A percentile compares a stretch with the other conserved stretches of the same genome.
Evolutionary conservation across 176 grass and related monocot genomes (phyloP).

Genomic region (Carex littledalei): DNA sequence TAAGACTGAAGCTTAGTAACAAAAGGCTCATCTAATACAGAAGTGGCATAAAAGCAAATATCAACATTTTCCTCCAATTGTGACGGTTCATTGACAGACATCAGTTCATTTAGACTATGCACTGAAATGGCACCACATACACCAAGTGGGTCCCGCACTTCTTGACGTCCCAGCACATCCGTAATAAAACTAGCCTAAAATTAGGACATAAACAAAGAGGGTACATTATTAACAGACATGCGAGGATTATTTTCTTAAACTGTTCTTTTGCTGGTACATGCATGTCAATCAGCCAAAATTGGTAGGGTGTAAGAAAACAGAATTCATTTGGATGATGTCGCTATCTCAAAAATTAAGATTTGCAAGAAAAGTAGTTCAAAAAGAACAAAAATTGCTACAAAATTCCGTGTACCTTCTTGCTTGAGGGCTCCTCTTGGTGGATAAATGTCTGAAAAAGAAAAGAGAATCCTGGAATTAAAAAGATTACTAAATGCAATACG

Average conservation of each 20-base stretch:
- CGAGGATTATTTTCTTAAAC: background rate
- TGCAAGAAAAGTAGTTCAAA: background rate
- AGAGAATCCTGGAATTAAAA: background rate
- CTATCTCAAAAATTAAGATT: background rate
- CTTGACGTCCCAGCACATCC: background rate
- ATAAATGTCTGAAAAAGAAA: conserved; percentile 51
- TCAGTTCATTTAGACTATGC: conserved; percentile 8
- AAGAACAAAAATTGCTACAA: background rate
- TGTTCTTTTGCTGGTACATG: background rate
- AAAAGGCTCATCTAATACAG: conserved; percentile 38
- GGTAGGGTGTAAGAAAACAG: background rate
- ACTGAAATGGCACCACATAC: background rate
- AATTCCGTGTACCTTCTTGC: conserved; percentile 34
- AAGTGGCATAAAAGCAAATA: conserved; percentile 57
- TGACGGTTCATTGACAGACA: background rate
- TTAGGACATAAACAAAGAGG: background rate
- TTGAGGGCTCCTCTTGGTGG: conserved; percentile 30
- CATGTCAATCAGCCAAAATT: background rate
- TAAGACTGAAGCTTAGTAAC: conserved; percentile 43
- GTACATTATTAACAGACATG: background rate
- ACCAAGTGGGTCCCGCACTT: conserved; percentile 1
- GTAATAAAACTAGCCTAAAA: conserved; percentile 19
- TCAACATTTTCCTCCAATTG: conserved; percentile 10
- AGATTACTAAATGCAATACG: conserved; percentile 6
- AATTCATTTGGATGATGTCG: background rate